Evolutionary conservation across 768 basidiomycete species (phyloP).

Genomic region (Lactifluus piperatus): DNA sequence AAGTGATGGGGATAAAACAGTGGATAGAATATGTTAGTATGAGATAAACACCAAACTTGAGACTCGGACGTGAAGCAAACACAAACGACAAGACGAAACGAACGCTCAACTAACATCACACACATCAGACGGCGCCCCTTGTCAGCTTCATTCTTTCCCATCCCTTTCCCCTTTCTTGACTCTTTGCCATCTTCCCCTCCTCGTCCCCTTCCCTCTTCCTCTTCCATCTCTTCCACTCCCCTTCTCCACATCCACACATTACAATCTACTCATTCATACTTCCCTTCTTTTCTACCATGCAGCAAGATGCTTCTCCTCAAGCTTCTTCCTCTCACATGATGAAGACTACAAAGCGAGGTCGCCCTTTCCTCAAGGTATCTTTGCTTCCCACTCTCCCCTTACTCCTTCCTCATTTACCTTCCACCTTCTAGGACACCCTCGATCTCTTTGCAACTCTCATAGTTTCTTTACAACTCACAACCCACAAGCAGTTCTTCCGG

Average conservation of each 20-base stretch:
- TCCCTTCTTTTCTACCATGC: slow-evolving; percentile 27
- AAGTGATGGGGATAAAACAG: background rate
- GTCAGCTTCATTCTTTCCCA: background rate
- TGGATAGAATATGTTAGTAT: too few relatives aligned
- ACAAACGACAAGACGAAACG: background rate
- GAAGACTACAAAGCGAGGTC: slow-evolving; percentile 95
- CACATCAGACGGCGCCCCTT: background rate
- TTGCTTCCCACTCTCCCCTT: slow-evolving; percentile 8
- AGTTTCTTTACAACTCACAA: slow-evolving; percentile 81
- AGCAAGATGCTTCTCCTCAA: slow-evolving; percentile 36
- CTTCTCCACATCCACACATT: slow-evolving; percentile 25
- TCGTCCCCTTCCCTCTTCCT: slow-evolving; percentile 24
- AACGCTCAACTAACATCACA: background rate
- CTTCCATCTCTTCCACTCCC: slow-evolving; percentile 22
- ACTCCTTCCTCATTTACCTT: background rate
- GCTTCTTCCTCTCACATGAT: slow-evolving; percentile 87
- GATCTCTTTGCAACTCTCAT: slow-evolving; percentile 97
- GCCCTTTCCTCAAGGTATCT: slow-evolving; percentile 84
- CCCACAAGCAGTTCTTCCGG: slow-evolving; percentile 94
- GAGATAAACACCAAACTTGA: too few relatives aligned
- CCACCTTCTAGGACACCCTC: slow-evolving; percentile 71
- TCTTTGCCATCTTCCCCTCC: background rate
- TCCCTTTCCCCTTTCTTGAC: background rate
- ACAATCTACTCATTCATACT: too few relatives aligned
- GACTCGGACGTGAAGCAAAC: too few relatives aligned